Conservation (phyloP, 345 rosid species). For the Lagerstroemia speciosa region DNA sequence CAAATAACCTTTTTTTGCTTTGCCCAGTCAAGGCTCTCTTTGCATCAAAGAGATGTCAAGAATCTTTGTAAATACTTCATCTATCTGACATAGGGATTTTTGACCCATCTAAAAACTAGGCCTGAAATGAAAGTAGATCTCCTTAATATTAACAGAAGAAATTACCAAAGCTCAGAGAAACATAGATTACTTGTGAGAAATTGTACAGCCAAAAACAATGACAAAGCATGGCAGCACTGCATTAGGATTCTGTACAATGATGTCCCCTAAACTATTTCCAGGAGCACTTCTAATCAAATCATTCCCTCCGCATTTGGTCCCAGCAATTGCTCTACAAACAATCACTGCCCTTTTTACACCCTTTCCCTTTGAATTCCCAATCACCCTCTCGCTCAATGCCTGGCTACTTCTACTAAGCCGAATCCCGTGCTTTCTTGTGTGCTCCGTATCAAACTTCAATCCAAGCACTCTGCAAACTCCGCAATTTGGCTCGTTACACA, state of each 20-base stretch:
- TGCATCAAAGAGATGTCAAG: no score
- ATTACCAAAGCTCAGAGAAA: no score
- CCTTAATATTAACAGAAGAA: no score
- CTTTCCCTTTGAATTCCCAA: conserved; percentile 7
- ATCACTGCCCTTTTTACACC: conserved; percentile 29
- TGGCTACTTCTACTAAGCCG: conserved; percentile 23
- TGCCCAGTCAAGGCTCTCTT: no score
- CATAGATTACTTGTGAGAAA: no score
- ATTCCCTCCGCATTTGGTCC: conserved; percentile 8
- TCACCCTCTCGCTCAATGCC: conserved; percentile 19
- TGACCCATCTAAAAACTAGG: no score
- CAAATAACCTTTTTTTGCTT: no score
- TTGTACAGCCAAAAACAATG: conserved; percentile 25
- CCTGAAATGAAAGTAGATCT: no score
- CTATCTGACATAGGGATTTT: no score
- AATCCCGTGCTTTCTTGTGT: conserved; percentile 20
- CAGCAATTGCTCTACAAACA: conserved; percentile 12
- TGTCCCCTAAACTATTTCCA: conserved; percentile 7
- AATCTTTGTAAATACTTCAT: no score
- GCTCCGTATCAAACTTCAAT: conserved; percentile 22
- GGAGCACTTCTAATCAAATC: conserved; percentile 10
- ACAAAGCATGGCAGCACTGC: conserved; percentile 46
- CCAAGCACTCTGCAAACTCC: conserved; percentile 26
- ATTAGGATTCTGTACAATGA: conserved; percentile 24
- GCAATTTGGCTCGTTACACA: conserved; percentile 32